phyloP scores from a whole-genome alignment of 2,329 filamentous ascomycete genomes.

The Aspergillus unguis region DNA sequence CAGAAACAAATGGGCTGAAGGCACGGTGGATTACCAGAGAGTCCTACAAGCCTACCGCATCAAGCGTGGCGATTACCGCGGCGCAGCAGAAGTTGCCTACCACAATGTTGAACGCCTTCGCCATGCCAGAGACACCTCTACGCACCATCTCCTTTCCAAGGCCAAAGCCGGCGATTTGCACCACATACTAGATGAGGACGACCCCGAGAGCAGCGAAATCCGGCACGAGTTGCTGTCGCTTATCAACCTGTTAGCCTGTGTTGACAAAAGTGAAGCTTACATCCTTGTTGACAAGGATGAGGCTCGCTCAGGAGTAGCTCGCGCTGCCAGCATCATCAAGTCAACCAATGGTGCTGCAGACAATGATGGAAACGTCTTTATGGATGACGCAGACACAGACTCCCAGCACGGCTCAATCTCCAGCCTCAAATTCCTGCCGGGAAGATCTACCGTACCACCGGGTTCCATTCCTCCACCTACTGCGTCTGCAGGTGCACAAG shows the following conservation, averaged over 20 bases:
- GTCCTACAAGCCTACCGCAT: conserved; percentile 91
- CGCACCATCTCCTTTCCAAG: conserved; percentile 36
- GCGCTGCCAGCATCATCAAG: conserved; percentile 28
- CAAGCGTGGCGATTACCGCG: conserved; percentile 79
- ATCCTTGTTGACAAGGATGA: conserved; percentile 50
- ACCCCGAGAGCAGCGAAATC: conserved; percentile 53
- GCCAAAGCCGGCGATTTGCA: conserved; percentile 32
- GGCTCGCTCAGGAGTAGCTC: conserved; percentile 18
- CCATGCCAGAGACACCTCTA: conserved; percentile 32
- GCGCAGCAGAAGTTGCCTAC: conserved; percentile 60
- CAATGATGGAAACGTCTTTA: conserved; percentile 38
- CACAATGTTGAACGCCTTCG: conserved; percentile 54
- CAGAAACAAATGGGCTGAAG: conserved; percentile 32
- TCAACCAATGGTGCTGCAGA: conserved; percentile 27
- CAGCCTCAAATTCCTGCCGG: conserved; percentile 20
- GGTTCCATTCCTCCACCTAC: conserved; percentile 9
- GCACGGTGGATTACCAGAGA: conserved; percentile 70
- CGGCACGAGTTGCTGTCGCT: conserved; percentile 76
- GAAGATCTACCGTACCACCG: conserved; percentile 24
- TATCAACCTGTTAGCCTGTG: conserved; percentile 88
- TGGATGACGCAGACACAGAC: conserved; percentile 34
- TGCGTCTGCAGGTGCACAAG: not conserved
- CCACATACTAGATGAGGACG: conserved; percentile 36
- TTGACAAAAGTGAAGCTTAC: conserved; percentile 78
- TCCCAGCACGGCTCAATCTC: conserved; percentile 17